These are phyloP conservation scores for Fusarium anguioides DNA, from an alignment of 2,329 filamentous ascomycete species.

Conservation along the genomic window DNA sequence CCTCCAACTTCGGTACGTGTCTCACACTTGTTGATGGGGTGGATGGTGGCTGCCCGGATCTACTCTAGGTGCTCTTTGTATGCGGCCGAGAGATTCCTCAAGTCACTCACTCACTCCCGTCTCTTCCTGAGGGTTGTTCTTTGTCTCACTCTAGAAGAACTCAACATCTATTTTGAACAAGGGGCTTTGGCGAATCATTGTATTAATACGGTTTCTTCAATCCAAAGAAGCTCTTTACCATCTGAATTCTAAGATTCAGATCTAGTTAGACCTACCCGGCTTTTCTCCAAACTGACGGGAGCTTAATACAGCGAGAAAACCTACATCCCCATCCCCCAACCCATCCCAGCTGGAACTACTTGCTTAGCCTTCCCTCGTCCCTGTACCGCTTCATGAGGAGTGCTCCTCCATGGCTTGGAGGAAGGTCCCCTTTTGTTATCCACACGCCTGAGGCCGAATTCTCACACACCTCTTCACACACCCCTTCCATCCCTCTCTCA, in stretches of 20 bases:
- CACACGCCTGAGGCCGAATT: not conserved
- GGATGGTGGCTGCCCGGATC: constrained; percentile 7
- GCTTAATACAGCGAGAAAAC: constrained; percentile 12
- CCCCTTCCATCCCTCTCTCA: not conserved
- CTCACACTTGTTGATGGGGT: constrained; percentile 5
- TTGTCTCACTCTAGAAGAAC: constrained; percentile 9
- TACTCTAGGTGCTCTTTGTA: constrained; percentile 9
- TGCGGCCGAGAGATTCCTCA: constrained; percentile 2
- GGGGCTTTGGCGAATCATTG: constrained; percentile 1
- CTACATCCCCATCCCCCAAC: not conserved
- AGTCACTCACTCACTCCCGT: not conserved
- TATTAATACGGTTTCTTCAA: not conserved
- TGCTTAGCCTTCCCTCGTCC: constrained; percentile 15
- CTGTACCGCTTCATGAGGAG: not conserved
- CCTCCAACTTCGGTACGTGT: not conserved
- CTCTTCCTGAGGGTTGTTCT: not conserved
- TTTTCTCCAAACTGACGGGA: constrained; percentile 8
- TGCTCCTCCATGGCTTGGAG: not conserved
- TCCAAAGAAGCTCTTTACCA: constrained; percentile 10
- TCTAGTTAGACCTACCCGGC: constrained; percentile 3
- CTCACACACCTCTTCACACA: not conserved
- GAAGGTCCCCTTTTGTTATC: not conserved
- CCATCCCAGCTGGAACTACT: constrained; percentile 6
- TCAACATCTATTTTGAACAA: not conserved
- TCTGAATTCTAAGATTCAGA: not conserved